Evolutionary conservation across 78 protist species (phyloP).

Genomic region (Chrysochromulina parva): DNA sequence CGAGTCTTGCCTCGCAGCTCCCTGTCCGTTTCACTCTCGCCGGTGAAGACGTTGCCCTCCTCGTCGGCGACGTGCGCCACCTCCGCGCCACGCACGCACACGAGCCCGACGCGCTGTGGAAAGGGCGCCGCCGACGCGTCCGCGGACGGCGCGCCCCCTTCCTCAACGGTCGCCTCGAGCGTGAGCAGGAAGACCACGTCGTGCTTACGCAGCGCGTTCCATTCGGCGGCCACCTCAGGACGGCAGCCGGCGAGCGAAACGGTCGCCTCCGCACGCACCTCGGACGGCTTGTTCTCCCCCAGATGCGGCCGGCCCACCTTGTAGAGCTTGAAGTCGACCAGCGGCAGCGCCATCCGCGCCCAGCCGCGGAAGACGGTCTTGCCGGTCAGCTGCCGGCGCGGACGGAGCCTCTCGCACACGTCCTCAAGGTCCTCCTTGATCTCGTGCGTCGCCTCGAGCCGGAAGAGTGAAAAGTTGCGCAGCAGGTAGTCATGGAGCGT

Average conservation of each 20-base stretch:
- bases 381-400: slow-evolving; percentile 26
- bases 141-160: background rate
- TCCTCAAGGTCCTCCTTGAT: slow-evolving; percentile 83
- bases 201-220: slow-evolving; percentile 78
- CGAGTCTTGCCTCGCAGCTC: slow-evolving; percentile 9
- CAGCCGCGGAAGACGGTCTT: slow-evolving; percentile 69
- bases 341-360: slow-evolving; percentile 84
- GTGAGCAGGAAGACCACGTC: slow-evolving; percentile 81
- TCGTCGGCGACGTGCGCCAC: slow-evolving; percentile 55
- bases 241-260: slow-evolving; percentile 13
- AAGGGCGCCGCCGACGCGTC: slow-evolving; percentile 19
- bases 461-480: slow-evolving; percentile 85
- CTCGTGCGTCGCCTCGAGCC: slow-evolving; percentile 82
- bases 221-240: slow-evolving; percentile 52
- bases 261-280: slow-evolving; percentile 51
- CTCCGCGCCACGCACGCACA: slow-evolving; percentile 57
- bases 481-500: slow-evolving; percentile 90
- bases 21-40: background rate
- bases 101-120: slow-evolving; percentile 24
- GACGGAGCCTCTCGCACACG: slow-evolving; percentile 48
- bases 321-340: slow-evolving; percentile 39
- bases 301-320: slow-evolving; percentile 68
- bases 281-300: slow-evolving; percentile 81
- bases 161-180: slow-evolving; percentile 23
- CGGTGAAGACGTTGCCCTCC: slow-evolving; percentile 35